phyloP scores from a whole-genome alignment of 306 rosid species.

The Rosa chinensis region DNA sequence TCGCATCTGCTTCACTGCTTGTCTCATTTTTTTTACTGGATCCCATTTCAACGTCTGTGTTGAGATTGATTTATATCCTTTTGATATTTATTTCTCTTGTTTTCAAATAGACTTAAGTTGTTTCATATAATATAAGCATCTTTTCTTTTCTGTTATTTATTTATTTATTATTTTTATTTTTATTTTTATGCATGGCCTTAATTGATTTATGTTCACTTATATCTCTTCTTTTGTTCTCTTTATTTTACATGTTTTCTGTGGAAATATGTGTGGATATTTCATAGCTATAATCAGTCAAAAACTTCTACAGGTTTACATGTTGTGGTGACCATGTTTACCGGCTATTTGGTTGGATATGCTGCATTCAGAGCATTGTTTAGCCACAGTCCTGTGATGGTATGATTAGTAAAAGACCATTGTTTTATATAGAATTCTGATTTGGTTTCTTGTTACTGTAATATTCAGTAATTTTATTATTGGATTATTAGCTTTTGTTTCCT shows the following conservation, averaged over 20 bases:
- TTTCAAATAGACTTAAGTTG: background rate
- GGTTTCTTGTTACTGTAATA: constrained; percentile 10
- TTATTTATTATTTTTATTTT: no score
- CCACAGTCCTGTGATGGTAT: constrained; percentile 73
- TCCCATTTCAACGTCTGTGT: background rate
- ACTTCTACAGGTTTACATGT: constrained; percentile 77
- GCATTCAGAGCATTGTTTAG: constrained; percentile 84
- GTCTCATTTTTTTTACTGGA: background rate
- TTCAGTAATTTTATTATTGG: background rate
- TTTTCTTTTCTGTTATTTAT: background rate
- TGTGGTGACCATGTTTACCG: constrained; percentile 75
- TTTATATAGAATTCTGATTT: background rate
- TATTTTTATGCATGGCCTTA: background rate
- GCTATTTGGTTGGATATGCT: constrained; percentile 73
- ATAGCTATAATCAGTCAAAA: constrained; percentile 17
- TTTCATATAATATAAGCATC: constrained; percentile 1
- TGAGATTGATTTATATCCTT: constrained; percentile 5
- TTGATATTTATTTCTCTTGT: background rate
- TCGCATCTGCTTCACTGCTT: background rate
- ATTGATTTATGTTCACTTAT: background rate
- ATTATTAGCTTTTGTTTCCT: background rate
- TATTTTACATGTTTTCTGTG: constrained; percentile 3
- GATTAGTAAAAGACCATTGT: constrained; percentile 26
- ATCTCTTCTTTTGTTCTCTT: background rate
- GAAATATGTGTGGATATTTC: constrained; percentile 3